Evolutionary conservation across 2,329 filamentous ascomycete species (phyloP).

Genomic region (Talaromyces sp.): DNA sequence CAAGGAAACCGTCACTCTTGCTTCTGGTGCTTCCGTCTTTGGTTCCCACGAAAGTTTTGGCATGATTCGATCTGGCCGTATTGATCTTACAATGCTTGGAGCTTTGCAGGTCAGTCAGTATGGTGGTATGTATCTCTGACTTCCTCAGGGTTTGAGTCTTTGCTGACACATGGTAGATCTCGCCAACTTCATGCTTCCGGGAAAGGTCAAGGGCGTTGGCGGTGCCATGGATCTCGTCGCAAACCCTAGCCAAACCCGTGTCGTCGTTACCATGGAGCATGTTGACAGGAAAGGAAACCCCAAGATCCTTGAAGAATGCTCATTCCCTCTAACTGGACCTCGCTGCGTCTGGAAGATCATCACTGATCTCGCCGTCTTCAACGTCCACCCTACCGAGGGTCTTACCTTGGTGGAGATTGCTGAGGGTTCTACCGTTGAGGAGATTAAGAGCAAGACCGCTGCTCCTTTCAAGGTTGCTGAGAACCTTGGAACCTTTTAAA

Average conservation of each 20-base stretch:
- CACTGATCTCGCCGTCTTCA: constrained; percentile 68
- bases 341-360: constrained; percentile 67
- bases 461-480: constrained; percentile 64
- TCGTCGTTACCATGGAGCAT: constrained; percentile 69
- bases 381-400: constrained; percentile 64
- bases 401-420: constrained; percentile 63
- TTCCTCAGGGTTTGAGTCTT: background rate
- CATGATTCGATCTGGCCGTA: constrained; percentile 82
- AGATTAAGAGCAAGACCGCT: constrained; percentile 67
- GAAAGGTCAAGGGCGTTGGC: constrained; percentile 78
- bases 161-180: constrained; percentile 53
- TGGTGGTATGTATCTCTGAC: constrained; percentile 43
- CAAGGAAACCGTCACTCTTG: constrained; percentile 80
- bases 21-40: constrained; percentile 72
- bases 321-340: constrained; percentile 63
- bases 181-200: constrained; percentile 87
- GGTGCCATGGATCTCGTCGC: constrained; percentile 67
- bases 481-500: constrained; percentile 50
- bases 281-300: constrained; percentile 65
- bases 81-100: constrained; percentile 80
- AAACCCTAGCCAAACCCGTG: constrained; percentile 65
- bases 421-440: constrained; percentile 66
- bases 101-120: constrained; percentile 75
- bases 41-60: constrained; percentile 78
- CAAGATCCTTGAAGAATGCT: constrained; percentile 62